A percentile compares a stretch with the other conserved stretches of the same genome.
Conservation (phyloP, 768 basidiomycete genomes). For the Boletus tylopilopsis region DNA sequence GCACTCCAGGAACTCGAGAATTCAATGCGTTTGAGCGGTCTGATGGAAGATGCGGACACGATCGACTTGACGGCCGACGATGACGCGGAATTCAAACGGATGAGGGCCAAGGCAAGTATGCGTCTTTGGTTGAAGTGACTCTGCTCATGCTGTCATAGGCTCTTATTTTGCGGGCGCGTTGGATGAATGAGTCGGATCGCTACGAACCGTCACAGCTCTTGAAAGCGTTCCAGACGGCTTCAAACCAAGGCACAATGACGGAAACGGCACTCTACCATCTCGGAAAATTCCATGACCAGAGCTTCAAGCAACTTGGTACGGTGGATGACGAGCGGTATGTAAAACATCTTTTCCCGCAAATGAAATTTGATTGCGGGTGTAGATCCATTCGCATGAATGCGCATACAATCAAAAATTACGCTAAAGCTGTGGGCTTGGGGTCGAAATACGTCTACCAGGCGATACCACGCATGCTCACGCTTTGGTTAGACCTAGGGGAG, state of each 20-base stretch:
- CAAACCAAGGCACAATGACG: slow-evolving; percentile 52
- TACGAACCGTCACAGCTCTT: slow-evolving; percentile 65
- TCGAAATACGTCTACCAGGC: slow-evolving; percentile 97
- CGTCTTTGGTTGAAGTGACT: background rate
- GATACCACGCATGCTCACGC: slow-evolving; percentile 86
- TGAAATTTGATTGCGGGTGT: background rate
- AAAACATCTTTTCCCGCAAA: background rate
- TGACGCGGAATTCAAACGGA: slow-evolving; percentile 43
- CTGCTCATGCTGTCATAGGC: slow-evolving; percentile 43
- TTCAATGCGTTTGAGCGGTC: slow-evolving; percentile 52
- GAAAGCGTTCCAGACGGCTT: slow-evolving; percentile 51
- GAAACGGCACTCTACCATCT: slow-evolving; percentile 86
- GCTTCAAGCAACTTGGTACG: slow-evolving; percentile 50
- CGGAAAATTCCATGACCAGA: slow-evolving; percentile 85
- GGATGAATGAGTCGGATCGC: slow-evolving; percentile 89
- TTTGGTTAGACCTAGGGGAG: slow-evolving; percentile 94
- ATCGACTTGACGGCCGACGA: slow-evolving; percentile 56
- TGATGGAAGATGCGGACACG: slow-evolving; percentile 42
- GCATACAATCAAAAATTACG: slow-evolving; percentile 63
- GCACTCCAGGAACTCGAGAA: slow-evolving; percentile 87
- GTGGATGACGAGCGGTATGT: slow-evolving; percentile 54
- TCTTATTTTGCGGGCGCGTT: slow-evolving; percentile 77
- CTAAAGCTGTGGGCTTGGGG: slow-evolving; percentile 69
- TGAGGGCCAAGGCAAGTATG: slow-evolving; percentile 67
- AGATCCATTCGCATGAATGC: slow-evolving; percentile 65